Conservation (phyloP, 495 filamentous ascomycete species). For the Cenococcum geophilum region DNA sequence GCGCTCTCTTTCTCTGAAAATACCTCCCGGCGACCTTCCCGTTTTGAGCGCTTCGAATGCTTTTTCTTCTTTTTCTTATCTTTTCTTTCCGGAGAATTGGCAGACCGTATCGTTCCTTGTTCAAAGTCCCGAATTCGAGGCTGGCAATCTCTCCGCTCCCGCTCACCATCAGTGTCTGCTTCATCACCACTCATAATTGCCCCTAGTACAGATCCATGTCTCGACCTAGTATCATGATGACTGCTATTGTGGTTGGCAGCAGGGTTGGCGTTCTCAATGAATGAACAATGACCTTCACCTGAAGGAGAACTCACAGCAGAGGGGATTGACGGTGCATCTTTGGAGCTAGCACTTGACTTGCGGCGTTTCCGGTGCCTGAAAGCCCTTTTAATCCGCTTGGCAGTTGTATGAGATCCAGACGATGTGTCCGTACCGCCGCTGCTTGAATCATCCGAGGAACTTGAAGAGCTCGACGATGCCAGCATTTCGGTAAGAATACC, state of each 20-base stretch:
- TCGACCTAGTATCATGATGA: slow-evolving; percentile 14
- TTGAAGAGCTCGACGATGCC: slow-evolving; percentile 49
- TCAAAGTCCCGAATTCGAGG: slow-evolving; percentile 44
- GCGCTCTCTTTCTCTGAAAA: slow-evolving; percentile 18
- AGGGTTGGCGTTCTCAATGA: slow-evolving; percentile 22
- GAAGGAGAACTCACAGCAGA: slow-evolving; percentile 42
- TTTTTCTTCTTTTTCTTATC: slow-evolving; percentile 41
- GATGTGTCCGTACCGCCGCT: slow-evolving; percentile 60
- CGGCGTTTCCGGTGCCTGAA: slow-evolving; percentile 60
- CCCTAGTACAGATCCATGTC: slow-evolving; percentile 30
- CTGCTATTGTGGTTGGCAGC: slow-evolving; percentile 9
- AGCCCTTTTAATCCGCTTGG: slow-evolving; percentile 64
- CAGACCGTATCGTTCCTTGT: slow-evolving; percentile 15
- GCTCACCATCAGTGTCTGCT: slow-evolving; percentile 42
- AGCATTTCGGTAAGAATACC: slow-evolving; percentile 77
- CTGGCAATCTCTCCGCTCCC: slow-evolving; percentile 1
- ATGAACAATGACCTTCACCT: slow-evolving; percentile 25
- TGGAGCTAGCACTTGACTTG: slow-evolving; percentile 67
- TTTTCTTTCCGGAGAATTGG: slow-evolving; percentile 15
- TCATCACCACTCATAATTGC: slow-evolving; percentile 46
- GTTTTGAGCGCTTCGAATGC: slow-evolving; percentile 7
- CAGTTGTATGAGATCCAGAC: slow-evolving; percentile 64
- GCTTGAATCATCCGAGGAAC: slow-evolving; percentile 55
- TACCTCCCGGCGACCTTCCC: slow-evolving; percentile 4
- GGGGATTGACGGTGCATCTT: slow-evolving; percentile 48